phyloP scores from a whole-genome alignment of 768 basidiomycete species.

The Suillus brevipes region DNA sequence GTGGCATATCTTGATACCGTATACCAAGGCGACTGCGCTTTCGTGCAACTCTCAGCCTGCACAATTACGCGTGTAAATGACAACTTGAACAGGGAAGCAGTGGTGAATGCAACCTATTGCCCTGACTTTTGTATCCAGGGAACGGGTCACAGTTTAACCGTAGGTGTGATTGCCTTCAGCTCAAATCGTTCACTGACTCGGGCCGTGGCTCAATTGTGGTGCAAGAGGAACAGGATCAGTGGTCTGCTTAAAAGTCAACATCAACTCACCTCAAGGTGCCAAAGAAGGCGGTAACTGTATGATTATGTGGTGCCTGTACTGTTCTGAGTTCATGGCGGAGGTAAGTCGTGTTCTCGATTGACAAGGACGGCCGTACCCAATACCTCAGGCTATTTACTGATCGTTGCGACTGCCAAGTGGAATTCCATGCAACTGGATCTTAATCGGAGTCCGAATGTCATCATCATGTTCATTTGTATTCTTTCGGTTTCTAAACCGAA shows the following conservation, averaged over 20 bases:
- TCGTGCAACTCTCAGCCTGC: conserved; percentile 50
- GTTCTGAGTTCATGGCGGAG: conserved; percentile 36
- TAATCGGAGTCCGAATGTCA: conserved; percentile 45
- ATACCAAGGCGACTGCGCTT: conserved; percentile 42
- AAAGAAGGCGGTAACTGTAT: conserved; percentile 47
- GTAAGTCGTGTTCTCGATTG: conserved; percentile 16
- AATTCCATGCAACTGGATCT: conserved; percentile 47
- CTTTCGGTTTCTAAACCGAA: conserved; percentile 63
- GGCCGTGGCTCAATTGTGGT: conserved; percentile 39
- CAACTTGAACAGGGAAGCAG: conserved; percentile 24
- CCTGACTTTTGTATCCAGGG: conserved; percentile 65
- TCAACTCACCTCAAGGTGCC: conserved; percentile 55
- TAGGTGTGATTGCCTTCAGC: conserved; percentile 19
- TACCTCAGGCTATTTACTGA: neutral
- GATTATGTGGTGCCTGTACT: conserved; percentile 35
- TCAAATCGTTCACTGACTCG: neutral
- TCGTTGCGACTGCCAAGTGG: conserved; percentile 39
- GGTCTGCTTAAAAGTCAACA: conserved; percentile 67
- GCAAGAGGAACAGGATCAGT: conserved; percentile 65
- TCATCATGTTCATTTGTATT: conserved; percentile 62
- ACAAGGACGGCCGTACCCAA: conserved; percentile 1
- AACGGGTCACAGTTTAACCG: conserved; percentile 33
- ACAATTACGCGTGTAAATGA: conserved; percentile 44
- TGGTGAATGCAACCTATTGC: conserved; percentile 54
- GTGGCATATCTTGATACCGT: conserved; percentile 56